Evolutionary conservation across 495 filamentous ascomycete genomes (phyloP), one percentile per base, ranked within the genome.

Genomic region (Penicillium mononematosum): DNA sequence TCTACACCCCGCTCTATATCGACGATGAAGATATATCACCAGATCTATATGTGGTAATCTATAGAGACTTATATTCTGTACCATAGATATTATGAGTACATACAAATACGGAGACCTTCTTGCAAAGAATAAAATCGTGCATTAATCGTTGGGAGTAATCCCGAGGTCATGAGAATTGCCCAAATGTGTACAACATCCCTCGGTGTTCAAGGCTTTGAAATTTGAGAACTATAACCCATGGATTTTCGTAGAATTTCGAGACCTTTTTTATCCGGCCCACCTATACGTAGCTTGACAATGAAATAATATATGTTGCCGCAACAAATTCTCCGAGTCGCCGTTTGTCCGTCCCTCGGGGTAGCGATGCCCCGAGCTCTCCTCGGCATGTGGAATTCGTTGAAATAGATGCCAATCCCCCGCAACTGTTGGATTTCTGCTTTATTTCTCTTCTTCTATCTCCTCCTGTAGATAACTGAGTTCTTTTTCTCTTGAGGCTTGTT

Each of bases 301-400:
- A 12, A 44, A 12, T 5, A 44, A 16, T 34, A 47, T 25, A 10
- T 46, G 29, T 31, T 46, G 29, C 42, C 25, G 45, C n/a, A 27
- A 24, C 17, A 17, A 39, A 55, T 47, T 47, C 22, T 47, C 44
- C 53, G 50, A 44, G 9, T 45, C 51, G 51, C 41, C 19, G 24
- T 22, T 56, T 29, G 36, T 49, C 50, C 53, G 54, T 32, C 22
- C 55, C 66, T 72, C 67, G 70, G 73, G 64, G 25, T 50, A 71
- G 62, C 55, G 65, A 69, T 75, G 49, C 60, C 62, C 71, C 73
- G 71, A 76, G 62, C 56, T 52, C 50, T 53, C 61, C 60, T 64
- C 58, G 31, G 20, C 49, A 32, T 48, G 25, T 41, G 34, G 31
- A 38, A 24, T 32, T 45, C 51, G 46, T 58, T 62, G 50, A 56